These are phyloP conservation scores for Aspergillus aculeatinus DNA, from an alignment of 2,329 filamentous ascomycete genomes.

Conservation along the genomic window DNA sequence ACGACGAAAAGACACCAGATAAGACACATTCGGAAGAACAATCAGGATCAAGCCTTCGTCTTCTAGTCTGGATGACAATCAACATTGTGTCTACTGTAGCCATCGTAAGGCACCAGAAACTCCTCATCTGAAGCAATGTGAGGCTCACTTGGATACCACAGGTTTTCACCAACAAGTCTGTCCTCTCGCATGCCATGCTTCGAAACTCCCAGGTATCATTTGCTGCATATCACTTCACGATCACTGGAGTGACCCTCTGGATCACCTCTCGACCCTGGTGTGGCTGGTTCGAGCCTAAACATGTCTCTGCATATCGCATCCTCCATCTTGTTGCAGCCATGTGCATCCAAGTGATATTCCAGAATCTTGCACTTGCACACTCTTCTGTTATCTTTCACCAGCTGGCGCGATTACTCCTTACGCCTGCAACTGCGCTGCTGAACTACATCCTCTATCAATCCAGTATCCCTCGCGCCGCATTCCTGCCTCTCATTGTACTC, in stretches of 20 bases:
- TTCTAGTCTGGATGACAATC: conserved; percentile 20
- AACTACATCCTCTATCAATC: conserved; percentile 22
- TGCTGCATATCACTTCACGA: conserved; percentile 24
- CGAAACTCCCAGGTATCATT: conserved; percentile 24
- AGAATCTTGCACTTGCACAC: conserved; percentile 22
- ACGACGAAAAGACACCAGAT: conserved; percentile 8
- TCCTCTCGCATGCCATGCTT: conserved; percentile 21
- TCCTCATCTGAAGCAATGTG: not conserved
- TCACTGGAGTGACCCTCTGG: conserved; percentile 23
- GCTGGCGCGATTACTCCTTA: conserved; percentile 22
- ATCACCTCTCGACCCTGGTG: conserved; percentile 18
- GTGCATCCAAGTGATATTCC: conserved; percentile 23
- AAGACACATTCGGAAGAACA: not conserved
- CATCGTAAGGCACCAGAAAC: conserved; percentile 15
- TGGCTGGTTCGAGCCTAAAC: conserved; percentile 20
- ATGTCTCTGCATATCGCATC: conserved; percentile 16
- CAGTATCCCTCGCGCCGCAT: conserved; percentile 16
- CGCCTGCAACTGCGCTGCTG: conserved; percentile 18
- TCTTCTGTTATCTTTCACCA: conserved; percentile 27
- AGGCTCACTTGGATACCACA: conserved; percentile 1
- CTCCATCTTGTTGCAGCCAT: conserved; percentile 22
- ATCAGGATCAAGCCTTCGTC: conserved; percentile 1
- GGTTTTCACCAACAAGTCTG: conserved; percentile 25
- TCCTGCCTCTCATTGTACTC: conserved; percentile 18
- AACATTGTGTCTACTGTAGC: conserved; percentile 23